Evolutionary conservation across 2,329 filamentous ascomycete species (phyloP).

Genomic region (Trichoderma sp.): DNA sequence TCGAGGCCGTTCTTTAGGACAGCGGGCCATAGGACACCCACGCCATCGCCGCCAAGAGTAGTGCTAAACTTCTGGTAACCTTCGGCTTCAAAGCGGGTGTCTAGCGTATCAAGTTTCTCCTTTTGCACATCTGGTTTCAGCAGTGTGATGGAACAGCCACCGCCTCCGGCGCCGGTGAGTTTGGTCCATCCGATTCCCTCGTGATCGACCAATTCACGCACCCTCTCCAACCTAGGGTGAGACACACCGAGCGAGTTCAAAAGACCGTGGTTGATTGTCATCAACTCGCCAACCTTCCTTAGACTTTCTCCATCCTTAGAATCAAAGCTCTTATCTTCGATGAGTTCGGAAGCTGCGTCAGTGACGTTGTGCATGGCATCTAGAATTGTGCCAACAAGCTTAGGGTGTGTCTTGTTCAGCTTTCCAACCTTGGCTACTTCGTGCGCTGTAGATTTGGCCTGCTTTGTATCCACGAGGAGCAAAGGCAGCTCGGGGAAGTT

Average conservation of each 20-base stretch:
- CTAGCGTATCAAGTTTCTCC: conserved; percentile 60
- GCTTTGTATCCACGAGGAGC: conserved; percentile 83
- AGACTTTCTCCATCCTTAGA: conserved; percentile 61
- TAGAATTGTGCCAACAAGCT: conserved; percentile 76
- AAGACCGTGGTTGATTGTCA: conserved; percentile 91
- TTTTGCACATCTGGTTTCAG: conserved; percentile 64
- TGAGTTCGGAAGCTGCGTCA: conserved; percentile 51
- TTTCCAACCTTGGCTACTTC: conserved; percentile 84
- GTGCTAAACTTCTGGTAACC: conserved; percentile 85
- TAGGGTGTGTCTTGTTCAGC: conserved; percentile 69
- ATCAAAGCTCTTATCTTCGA: conserved; percentile 65
- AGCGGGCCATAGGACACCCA: conserved; percentile 91
- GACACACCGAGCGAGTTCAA: conserved; percentile 90
- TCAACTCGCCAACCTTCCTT: conserved; percentile 78
- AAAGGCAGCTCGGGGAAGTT: conserved; percentile 91
- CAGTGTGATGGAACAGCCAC: conserved; percentile 91
- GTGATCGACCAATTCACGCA: conserved; percentile 87
- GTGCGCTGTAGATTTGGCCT: conserved; percentile 77
- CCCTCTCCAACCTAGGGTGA: conserved; percentile 86
- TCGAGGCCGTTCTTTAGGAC: conserved; percentile 82
- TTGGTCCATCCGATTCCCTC: conserved; percentile 95
- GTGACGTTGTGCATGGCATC: conserved; percentile 79
- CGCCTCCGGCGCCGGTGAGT: conserved; percentile 90
- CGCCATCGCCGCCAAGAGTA: conserved; percentile 86
- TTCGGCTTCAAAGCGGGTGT: conserved; percentile 63